A percentile compares a stretch with the other conserved stretches of the same genome.
These are phyloP conservation scores for Leucogyrophana mollusca DNA, from an alignment of 768 basidiomycete genomes.

Conservation along the genomic window DNA sequence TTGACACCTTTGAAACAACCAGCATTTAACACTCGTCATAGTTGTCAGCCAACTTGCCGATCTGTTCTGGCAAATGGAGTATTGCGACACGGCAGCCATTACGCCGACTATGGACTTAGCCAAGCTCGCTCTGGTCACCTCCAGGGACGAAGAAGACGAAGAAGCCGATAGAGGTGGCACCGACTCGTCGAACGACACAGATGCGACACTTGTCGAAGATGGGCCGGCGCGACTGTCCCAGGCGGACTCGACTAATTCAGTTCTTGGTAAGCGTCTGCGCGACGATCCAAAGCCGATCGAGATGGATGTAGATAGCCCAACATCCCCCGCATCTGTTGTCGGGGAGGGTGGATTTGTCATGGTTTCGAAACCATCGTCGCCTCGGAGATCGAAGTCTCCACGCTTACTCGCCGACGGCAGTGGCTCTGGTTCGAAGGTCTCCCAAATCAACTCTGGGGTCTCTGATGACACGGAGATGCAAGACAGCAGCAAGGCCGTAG, in stretches of 20 bases:
- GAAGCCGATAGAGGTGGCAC: slow-evolving; percentile 71
- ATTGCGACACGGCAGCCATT: slow-evolving; percentile 60
- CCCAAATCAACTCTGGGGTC: slow-evolving; percentile 16
- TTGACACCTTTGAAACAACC: slow-evolving; percentile 2
- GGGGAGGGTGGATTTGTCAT: slow-evolving; percentile 45
- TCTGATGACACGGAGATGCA: slow-evolving; percentile 31
- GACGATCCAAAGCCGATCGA: slow-evolving; percentile 42
- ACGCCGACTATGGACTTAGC: slow-evolving; percentile 86
- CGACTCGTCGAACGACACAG: slow-evolving; percentile 83
- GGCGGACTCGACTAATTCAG: slow-evolving; percentile 42
- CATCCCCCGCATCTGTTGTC: slow-evolving; percentile 25
- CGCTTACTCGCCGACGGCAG: slow-evolving; percentile 23
- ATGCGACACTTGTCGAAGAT: slow-evolving; percentile 87
- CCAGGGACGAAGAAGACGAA: slow-evolving; percentile 87
- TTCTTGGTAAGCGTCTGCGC: slow-evolving; percentile 70
- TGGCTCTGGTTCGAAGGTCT: slow-evolving; percentile 25
- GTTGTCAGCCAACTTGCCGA: slow-evolving; percentile 80
- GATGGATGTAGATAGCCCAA: slow-evolving; percentile 59
- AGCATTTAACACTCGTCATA: slow-evolving; percentile 27
- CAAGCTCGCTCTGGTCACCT: slow-evolving; percentile 87
- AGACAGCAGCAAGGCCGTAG: slow-evolving; percentile 17
- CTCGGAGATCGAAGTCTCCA: slow-evolving; percentile 34
- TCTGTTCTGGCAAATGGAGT: slow-evolving; percentile 77
- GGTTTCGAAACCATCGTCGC: slow-evolving; percentile 36
- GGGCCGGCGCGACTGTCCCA: slow-evolving; percentile 39